These are phyloP conservation scores for Mycena amicta DNA, from an alignment of 768 basidiomycete species.

Conservation along the genomic window DNA sequence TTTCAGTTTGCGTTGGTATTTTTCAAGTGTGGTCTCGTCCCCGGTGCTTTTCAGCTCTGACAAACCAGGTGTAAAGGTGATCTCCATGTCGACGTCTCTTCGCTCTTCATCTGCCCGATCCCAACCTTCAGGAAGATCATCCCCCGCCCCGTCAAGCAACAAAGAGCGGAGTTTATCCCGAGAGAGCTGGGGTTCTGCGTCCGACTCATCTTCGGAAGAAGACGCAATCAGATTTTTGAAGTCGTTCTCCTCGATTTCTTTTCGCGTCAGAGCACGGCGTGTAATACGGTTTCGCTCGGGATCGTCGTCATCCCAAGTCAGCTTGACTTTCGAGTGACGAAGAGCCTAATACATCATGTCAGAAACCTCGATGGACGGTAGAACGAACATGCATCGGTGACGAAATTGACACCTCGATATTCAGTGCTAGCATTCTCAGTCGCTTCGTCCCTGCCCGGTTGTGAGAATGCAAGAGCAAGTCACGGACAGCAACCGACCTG, in stretches of 20 bases:
- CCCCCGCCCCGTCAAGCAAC: conserved; percentile 66
- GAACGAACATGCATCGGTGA: conserved; percentile 74
- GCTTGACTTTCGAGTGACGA: conserved; percentile 95
- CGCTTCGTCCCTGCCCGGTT: conserved; percentile 73
- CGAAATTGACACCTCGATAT: conserved; percentile 84
- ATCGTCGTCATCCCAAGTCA: conserved; percentile 99
- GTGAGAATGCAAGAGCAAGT: neutral
- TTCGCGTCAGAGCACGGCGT: conserved; percentile 72
- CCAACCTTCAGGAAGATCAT: conserved; percentile 87
- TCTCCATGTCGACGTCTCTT: conserved; percentile 79
- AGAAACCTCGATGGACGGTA: neutral
- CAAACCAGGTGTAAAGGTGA: conserved; percentile 91
- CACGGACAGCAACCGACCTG: conserved; percentile 47
- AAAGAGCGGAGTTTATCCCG: conserved; percentile 78
- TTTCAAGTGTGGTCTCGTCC: conserved; percentile 88
- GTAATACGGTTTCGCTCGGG: conserved; percentile 82
- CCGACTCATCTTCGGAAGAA: conserved; percentile 63
- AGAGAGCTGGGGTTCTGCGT: conserved; percentile 34
- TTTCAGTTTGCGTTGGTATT: conserved; percentile 85
- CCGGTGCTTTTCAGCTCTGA: conserved; percentile 52
- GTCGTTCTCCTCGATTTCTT: conserved; percentile 91
- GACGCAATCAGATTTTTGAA: conserved; percentile 81
- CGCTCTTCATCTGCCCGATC: conserved; percentile 45
- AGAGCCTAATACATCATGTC: conserved; percentile 63
- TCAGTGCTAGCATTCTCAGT: conserved; percentile 58